phyloP scores from a whole-genome alignment of 306 rosid species.

The Amphicarpaea edgeworthii region DNA sequence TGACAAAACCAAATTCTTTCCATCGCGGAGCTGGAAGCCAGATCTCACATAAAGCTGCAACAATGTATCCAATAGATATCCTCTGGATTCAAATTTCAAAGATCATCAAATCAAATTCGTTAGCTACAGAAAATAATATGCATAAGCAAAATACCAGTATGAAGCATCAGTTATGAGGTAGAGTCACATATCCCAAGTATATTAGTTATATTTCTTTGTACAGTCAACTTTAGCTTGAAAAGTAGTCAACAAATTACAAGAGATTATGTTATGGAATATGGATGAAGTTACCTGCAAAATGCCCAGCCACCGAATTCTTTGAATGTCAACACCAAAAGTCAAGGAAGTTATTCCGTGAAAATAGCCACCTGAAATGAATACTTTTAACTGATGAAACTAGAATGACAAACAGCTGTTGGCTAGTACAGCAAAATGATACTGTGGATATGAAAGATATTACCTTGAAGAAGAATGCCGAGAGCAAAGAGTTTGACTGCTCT shows the following conservation, averaged over 20 bases:
- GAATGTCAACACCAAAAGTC: slow-evolving; percentile 84
- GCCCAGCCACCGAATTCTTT: slow-evolving; percentile 76
- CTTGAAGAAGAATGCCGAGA: slow-evolving; percentile 88
- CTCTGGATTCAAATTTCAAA: slow-evolving; percentile 73
- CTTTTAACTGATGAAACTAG: neutral
- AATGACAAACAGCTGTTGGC: neutral
- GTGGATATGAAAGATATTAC: slow-evolving; percentile 49
- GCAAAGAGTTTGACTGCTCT: slow-evolving; percentile 68
- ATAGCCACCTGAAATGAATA: slow-evolving; percentile 82
- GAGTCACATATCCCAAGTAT: neutral
- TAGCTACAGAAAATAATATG: neutral
- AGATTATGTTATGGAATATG: slow-evolving; percentile 19
- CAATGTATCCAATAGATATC: slow-evolving; percentile 81
- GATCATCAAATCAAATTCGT: slow-evolving; percentile 32
- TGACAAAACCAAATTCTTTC: slow-evolving; percentile 57
- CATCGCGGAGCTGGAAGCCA: slow-evolving; percentile 65
- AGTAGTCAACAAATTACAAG: slow-evolving; percentile 21
- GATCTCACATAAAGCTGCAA: slow-evolving; percentile 84
- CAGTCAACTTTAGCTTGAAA: neutral
- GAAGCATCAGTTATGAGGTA: neutral
- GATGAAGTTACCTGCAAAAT: slow-evolving; percentile 75
- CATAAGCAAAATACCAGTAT: neutral
- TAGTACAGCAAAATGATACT: neutral
- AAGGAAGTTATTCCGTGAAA: slow-evolving; percentile 83
- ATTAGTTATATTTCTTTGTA: neutral